These are phyloP conservation scores for Ocimum tenuiflorum DNA, from an alignment of 257 asterid species.

Conservation along the genomic window DNA sequence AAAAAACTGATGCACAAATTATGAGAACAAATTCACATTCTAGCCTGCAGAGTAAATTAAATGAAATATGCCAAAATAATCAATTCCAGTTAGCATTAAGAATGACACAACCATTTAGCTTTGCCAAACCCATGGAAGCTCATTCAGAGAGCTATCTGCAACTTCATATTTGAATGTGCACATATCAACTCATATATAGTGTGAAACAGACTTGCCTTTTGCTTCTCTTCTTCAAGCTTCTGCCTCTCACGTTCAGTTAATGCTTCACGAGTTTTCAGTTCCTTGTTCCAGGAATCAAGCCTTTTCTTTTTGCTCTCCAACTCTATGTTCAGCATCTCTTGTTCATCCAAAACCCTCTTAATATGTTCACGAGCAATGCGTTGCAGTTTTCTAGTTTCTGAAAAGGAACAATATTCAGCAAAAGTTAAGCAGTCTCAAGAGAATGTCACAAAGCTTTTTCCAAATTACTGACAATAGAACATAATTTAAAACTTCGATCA, in stretches of 20 bases:
- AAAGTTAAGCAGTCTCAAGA: neutral
- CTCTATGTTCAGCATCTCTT: slow-evolving; percentile 53
- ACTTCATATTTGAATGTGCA: neutral
- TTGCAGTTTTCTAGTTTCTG: slow-evolving; percentile 79
- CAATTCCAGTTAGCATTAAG: neutral
- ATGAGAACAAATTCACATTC: neutral
- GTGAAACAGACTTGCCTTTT: slow-evolving; percentile 37
- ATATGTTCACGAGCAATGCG: slow-evolving; percentile 63
- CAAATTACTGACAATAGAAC: slow-evolving; percentile 12
- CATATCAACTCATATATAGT: neutral
- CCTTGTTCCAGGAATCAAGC: slow-evolving; percentile 75
- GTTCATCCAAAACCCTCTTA: slow-evolving; percentile 59
- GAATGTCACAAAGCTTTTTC: neutral
- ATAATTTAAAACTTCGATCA: slow-evolving; percentile 1
- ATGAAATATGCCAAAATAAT: neutral
- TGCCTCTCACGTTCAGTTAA: slow-evolving; percentile 69
- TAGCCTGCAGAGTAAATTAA: slow-evolving; percentile 1
- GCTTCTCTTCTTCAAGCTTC: slow-evolving; percentile 79
- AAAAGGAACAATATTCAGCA: slow-evolving; percentile 9
- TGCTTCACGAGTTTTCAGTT: slow-evolving; percentile 71
- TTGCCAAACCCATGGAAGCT: neutral
- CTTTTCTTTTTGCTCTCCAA: slow-evolving; percentile 57
- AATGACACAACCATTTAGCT: slow-evolving; percentile 2
- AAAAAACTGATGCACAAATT: neutral
- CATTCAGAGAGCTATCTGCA: neutral